A percentile compares a stretch with the other conserved stretches of the same genome.
Evolutionary conservation across 2,329 filamentous ascomycete species (phyloP).

Genomic region (Phaeomoniella chlamydospora): DNA sequence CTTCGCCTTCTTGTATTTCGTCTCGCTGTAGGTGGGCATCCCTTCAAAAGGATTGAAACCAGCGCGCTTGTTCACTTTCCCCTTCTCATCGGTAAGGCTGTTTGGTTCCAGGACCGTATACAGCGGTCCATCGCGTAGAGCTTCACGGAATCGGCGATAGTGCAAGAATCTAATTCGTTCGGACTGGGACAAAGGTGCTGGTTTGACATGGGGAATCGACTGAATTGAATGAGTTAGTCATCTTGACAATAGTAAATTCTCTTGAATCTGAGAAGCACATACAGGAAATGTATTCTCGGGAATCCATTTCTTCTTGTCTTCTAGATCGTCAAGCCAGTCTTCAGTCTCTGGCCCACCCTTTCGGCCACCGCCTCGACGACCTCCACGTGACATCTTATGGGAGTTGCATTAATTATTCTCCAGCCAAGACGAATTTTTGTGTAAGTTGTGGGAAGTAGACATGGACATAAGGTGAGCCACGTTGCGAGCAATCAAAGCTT

Average conservation of each 20-base stretch:
- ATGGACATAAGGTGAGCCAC: too few species aligned
- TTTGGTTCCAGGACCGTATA: conserved; percentile 37
- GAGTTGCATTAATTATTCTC: too few species aligned
- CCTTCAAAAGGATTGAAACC: conserved; percentile 48
- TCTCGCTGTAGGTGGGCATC: conserved; percentile 43
- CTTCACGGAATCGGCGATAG: conserved; percentile 37
- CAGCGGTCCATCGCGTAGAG: conserved; percentile 44
- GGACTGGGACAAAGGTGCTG: conserved; percentile 17
- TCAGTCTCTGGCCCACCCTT: neutral
- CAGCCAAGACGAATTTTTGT: too few species aligned
- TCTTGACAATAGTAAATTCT: neutral
- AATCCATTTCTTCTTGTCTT: neutral
- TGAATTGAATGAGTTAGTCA: neutral
- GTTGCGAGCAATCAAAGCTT: too few species aligned
- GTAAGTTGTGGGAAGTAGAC: too few species aligned
- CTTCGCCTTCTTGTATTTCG: conserved; percentile 40
- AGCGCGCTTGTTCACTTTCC: conserved; percentile 22
- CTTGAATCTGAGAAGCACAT: too few species aligned
- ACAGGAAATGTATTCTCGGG: neutral
- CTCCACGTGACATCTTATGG: neutral
- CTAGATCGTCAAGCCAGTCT: neutral
- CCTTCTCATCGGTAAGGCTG: conserved; percentile 25
- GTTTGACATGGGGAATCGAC: neutral
- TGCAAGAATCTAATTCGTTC: conserved; percentile 35
- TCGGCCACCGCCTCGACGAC: neutral